phyloP scores from a whole-genome alignment of 2,329 filamentous ascomycete genomes.

The Salinomyces thailandicus region DNA sequence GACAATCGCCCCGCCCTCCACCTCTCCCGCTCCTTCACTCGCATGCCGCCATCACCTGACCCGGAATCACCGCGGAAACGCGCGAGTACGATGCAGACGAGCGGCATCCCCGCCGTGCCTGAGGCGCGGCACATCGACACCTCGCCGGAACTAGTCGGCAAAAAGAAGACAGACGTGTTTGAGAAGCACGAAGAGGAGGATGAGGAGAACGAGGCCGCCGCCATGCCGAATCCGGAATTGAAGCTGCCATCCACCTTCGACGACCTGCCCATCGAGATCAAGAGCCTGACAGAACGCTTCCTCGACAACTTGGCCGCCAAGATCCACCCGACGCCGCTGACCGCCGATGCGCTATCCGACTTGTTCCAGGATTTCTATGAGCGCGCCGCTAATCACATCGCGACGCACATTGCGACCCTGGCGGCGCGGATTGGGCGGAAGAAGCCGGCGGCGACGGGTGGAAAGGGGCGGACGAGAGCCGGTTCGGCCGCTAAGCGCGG shows the following conservation, averaged over 20 bases:
- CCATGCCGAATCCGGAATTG: constrained; percentile 19
- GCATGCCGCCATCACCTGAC: constrained; percentile 33
- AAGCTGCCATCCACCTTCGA: constrained; percentile 59
- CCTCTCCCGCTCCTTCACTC: constrained; percentile 39
- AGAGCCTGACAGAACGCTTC: constrained; percentile 84
- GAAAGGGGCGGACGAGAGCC: constrained; percentile 30
- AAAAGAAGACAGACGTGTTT: constrained; percentile 32
- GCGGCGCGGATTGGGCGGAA: constrained; percentile 65
- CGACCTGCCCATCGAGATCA: constrained; percentile 85
- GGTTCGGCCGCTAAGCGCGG: constrained; percentile 28
- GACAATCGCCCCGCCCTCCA: constrained; percentile 25
- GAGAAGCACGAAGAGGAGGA: constrained; percentile 26
- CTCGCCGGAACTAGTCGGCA: constrained; percentile 23
- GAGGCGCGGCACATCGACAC: constrained; percentile 31
- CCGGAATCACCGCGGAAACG: constrained; percentile 28
- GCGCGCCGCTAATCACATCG: constrained; percentile 68
- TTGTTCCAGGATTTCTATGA: constrained; percentile 92
- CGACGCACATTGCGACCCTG: constrained; percentile 73
- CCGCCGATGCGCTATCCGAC: constrained; percentile 69
- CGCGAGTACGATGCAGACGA: constrained; percentile 37
- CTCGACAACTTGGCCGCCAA: constrained; percentile 81
- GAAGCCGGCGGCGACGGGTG: constrained; percentile 45
- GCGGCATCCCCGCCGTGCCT: constrained; percentile 33
- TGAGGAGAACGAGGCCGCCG: constrained; percentile 18
- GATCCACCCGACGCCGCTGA: constrained; percentile 73